Evolutionary conservation across 2,329 filamentous ascomycete species (phyloP).

Genomic region (Sordariomycetes sp.): DNA sequence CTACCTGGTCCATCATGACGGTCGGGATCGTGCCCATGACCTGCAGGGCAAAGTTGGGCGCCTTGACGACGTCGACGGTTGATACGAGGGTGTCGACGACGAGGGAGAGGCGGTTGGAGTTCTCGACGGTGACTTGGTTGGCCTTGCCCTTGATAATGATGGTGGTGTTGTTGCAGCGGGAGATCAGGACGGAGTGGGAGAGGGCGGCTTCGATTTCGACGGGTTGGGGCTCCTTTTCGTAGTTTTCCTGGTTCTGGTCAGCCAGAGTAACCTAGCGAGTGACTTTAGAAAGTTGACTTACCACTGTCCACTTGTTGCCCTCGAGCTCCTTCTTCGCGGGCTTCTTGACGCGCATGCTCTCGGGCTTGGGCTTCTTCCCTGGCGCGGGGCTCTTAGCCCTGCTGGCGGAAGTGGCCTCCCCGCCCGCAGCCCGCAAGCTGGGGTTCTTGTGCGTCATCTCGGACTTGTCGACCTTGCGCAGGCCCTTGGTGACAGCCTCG

Average conservation of each 20-base stretch:
- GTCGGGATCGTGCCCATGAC: constrained; percentile 81
- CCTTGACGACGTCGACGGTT: constrained; percentile 91
- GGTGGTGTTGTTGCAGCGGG: constrained; percentile 82
- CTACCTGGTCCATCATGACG: constrained; percentile 85
- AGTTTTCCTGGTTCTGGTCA: constrained; percentile 77
- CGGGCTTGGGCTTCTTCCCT: constrained; percentile 77
- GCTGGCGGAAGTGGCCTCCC: constrained; percentile 41
- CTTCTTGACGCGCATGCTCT: constrained; percentile 78
- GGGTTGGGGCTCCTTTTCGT: constrained; percentile 62
- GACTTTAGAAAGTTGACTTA: constrained; percentile 31
- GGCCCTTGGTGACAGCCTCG: constrained; percentile 73
- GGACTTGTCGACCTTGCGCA: constrained; percentile 89
- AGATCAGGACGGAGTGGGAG: constrained; percentile 85
- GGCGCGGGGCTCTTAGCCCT: constrained; percentile 81
- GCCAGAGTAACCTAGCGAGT: too few species aligned
- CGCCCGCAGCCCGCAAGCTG: constrained; percentile 64
- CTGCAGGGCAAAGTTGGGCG: constrained; percentile 87
- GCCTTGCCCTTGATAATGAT: constrained; percentile 87
- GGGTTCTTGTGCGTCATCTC: constrained; percentile 99
- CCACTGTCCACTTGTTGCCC: constrained; percentile 88
- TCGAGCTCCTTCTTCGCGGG: constrained; percentile 70
- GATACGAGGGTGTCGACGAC: constrained; percentile 86
- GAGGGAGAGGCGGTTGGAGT: constrained; percentile 73
- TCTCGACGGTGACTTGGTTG: constrained; percentile 94
- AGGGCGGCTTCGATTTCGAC: constrained; percentile 76